Conservation (phyloP, 1,284 basidiomycete species). For the Trametes sp. region DNA sequence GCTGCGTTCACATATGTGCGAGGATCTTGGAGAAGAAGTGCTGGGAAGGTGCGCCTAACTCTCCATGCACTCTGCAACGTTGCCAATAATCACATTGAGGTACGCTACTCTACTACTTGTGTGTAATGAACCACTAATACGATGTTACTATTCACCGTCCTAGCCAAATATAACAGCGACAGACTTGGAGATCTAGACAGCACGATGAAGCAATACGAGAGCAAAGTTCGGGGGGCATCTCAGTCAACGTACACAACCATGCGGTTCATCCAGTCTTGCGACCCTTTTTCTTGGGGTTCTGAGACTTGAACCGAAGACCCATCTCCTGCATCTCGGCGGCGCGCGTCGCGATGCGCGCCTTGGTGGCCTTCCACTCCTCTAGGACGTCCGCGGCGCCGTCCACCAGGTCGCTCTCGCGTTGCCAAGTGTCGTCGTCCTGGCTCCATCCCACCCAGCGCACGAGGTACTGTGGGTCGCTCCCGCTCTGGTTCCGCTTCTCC, state of each 20-base stretch:
- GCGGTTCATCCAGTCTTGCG: background rate
- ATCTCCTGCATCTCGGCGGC: slow-evolving; percentile 37
- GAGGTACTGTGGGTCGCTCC: slow-evolving; percentile 40
- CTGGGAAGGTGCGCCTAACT: no score
- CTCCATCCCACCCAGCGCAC: slow-evolving; percentile 58
- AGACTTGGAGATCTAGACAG: background rate
- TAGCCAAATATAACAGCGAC: background rate
- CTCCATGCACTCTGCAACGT: background rate
- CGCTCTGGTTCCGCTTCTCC: slow-evolving; percentile 32
- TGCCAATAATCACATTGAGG: background rate
- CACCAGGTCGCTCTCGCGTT: slow-evolving; percentile 44
- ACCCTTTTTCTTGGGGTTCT: background rate
- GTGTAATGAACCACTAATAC: background rate
- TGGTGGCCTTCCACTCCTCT: slow-evolving; percentile 40
- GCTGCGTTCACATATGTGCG: background rate
- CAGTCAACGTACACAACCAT: background rate
- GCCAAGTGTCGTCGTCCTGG: slow-evolving; percentile 56
- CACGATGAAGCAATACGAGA: background rate
- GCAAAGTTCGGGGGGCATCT: background rate
- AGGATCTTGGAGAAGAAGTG: no score
- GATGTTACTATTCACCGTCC: background rate
- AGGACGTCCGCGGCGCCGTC: slow-evolving; percentile 44
- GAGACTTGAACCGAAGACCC: slow-evolving; percentile 22
- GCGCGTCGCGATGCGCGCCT: slow-evolving; percentile 35
- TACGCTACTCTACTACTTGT: background rate